A percentile compares a stretch with the other conserved stretches of the same genome.
These are phyloP conservation scores for Kwoniella botswanensis DNA, from an alignment of 768 basidiomycete genomes.

Conservation along the genomic window DNA sequence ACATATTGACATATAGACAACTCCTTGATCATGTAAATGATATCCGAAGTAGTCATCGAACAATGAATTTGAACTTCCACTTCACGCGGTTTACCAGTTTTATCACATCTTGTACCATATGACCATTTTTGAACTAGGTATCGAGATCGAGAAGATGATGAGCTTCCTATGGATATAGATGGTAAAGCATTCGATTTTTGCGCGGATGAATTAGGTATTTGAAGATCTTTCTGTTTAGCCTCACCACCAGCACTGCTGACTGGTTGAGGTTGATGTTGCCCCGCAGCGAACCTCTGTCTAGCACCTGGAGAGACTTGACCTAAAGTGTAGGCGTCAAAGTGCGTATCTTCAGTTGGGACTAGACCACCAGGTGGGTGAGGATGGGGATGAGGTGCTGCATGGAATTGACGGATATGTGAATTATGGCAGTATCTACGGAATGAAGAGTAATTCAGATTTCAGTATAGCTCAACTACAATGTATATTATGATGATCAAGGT, in stretches of 20 bases:
- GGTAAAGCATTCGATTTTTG: background rate
- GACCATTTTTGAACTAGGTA: conserved; percentile 77
- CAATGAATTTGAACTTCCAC: conserved; percentile 99
- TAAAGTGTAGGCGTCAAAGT: conserved; percentile 60
- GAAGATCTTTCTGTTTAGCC: background rate
- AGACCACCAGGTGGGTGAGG: conserved; percentile 69
- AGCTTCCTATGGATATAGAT: conserved; percentile 34
- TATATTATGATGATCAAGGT: too few relatives aligned
- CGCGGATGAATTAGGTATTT: background rate
- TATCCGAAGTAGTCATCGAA: conserved; percentile 90
- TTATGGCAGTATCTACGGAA: conserved; percentile 70
- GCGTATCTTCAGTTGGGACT: conserved; percentile 82
- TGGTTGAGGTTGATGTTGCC: background rate
- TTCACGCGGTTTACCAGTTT: conserved; percentile 82
- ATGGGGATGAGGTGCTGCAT: conserved; percentile 72
- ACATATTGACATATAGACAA: conserved; percentile 92
- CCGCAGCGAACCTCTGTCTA: conserved; percentile 66
- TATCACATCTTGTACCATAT: conserved; percentile 85
- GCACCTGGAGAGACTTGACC: conserved; percentile 46
- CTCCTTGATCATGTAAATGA: conserved; percentile 89
- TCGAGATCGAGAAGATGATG: conserved; percentile 69
- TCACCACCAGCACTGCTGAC: background rate
- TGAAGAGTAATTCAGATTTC: conserved; percentile 7
- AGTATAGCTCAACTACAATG: background rate
- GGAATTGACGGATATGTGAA: conserved; percentile 93